These are phyloP conservation scores for Brasenia schreberi DNA, from an alignment of 164 flowering plant species.

Conservation along the genomic window DNA sequence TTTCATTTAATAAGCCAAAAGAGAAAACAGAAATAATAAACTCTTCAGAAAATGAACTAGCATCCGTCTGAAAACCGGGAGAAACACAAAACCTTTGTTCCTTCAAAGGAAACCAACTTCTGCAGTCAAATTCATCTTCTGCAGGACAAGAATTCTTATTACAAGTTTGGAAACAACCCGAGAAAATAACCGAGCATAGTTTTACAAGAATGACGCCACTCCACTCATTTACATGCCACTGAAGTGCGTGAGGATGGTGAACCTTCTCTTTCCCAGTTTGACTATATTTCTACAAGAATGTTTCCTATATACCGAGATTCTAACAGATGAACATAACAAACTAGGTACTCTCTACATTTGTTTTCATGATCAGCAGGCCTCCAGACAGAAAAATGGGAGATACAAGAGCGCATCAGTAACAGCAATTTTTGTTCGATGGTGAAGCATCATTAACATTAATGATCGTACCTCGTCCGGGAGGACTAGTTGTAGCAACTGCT, in stretches of 20 bases:
- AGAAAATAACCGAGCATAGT: too few species aligned
- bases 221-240: neutral
- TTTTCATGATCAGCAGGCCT: neutral
- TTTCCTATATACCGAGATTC: neutral
- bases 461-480: constrained; percentile 50
- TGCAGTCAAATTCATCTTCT: too few species aligned
- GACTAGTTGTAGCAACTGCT: constrained; percentile 21
- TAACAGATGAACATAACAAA: neutral
- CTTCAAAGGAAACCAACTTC: too few species aligned
- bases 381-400: neutral
- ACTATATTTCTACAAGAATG: neutral
- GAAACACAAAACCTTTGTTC: too few species aligned
- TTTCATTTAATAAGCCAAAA: too few species aligned
- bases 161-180: too few species aligned
- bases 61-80: too few species aligned
- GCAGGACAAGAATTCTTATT: too few species aligned
- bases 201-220: too few species aligned
- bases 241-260: neutral
- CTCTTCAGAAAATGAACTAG: too few species aligned
- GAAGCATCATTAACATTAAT: constrained; percentile 32
- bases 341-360: neutral
- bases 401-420: constrained; percentile 13
- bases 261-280: neutral
- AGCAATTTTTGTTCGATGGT: constrained; percentile 27
- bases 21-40: too few species aligned